phyloP scores from a whole-genome alignment of 208 protist genomes.

The Sergeia podlipaevii region DNA sequence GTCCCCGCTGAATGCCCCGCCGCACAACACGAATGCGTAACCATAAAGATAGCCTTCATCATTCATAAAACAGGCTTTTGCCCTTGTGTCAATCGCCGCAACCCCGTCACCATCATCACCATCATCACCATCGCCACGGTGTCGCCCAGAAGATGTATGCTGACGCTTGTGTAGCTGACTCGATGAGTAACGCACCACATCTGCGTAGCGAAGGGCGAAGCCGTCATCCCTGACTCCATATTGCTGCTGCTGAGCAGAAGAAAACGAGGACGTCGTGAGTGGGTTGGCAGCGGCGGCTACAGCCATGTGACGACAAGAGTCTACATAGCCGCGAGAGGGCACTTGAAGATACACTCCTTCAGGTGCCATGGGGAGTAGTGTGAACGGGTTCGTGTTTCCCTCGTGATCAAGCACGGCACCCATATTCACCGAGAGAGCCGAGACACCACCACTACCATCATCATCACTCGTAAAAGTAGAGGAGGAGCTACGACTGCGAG shows the following conservation, averaged over 20 bases:
- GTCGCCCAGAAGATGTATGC: neutral
- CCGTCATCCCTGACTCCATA: too few species aligned
- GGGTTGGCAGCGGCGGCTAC: neutral
- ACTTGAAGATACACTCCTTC: slow-evolving; percentile 69
- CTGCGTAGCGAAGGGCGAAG: slow-evolving; percentile 6
- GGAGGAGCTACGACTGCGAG: neutral
- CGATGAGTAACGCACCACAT: slow-evolving; percentile 35
- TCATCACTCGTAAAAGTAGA: neutral
- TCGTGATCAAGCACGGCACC: neutral
- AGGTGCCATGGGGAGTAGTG: slow-evolving; percentile 28
- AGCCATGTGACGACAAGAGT: slow-evolving; percentile 20
- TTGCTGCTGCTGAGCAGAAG: too few species aligned
- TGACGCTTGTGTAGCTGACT: slow-evolving; percentile 13
- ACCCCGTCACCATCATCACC: neutral
- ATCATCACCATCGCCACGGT: neutral
- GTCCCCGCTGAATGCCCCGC: slow-evolving; percentile 11
- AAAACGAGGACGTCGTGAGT: neutral
- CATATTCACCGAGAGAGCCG: neutral
- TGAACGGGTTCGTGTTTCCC: slow-evolving; percentile 24
- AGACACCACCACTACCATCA: neutral
- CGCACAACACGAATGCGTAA: slow-evolving; percentile 32
- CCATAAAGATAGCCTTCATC: slow-evolving; percentile 52
- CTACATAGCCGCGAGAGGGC: slow-evolving; percentile 32
- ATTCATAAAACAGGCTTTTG: neutral
- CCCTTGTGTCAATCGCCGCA: neutral